Conservation (phyloP, 176 grass and related monocot genomes). For the maize (Zea mays) region Zm-B73-REFERENCE-NAM-5.0 NC_050097.1:161973001-161973500, state of each 20-base stretch:
- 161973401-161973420: background rate
- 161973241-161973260: background rate
- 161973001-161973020: slow-evolving; percentile 39
- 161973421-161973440: background rate
- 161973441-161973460: background rate
- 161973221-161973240: slow-evolving; percentile 34
- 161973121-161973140: slow-evolving; percentile 69
- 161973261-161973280: background rate
- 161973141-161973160: slow-evolving; percentile 86
- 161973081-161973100: slow-evolving; percentile 76
- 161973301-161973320: background rate
- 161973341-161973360: background rate
- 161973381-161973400: background rate
- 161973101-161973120: slow-evolving; percentile 93
- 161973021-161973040: slow-evolving; percentile 40
- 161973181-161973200: slow-evolving; percentile 77
- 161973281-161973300: background rate
- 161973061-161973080: slow-evolving; percentile 68
- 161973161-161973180: slow-evolving; percentile 82
- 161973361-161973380: background rate
- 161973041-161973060: slow-evolving; percentile 36
- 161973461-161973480: background rate
- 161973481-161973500: background rate
- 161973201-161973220: slow-evolving; percentile 75
- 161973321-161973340: background rate